Evolutionary conservation across 2,329 filamentous ascomycete genomes (phyloP).

Genomic region (Talaromyces sp.): DNA sequence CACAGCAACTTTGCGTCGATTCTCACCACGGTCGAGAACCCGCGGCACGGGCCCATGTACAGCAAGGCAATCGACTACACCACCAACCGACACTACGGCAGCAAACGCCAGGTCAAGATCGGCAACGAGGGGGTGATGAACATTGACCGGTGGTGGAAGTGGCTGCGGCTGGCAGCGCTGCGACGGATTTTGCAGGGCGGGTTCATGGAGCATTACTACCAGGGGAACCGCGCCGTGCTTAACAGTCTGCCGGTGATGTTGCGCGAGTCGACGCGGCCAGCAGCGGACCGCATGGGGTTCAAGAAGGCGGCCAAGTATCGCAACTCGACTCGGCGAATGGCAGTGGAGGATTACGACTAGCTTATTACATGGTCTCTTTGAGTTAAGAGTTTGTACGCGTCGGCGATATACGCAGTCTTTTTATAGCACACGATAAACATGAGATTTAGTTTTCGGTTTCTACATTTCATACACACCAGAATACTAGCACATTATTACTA

Average conservation of each 20-base stretch:
- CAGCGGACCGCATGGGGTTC: constrained; percentile 19
- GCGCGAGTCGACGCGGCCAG: constrained; percentile 18
- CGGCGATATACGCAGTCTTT: not conserved
- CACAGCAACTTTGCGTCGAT: constrained; percentile 64
- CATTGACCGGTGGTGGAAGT: constrained; percentile 71
- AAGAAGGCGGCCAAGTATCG: constrained; percentile 10
- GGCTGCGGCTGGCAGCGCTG: constrained; percentile 58
- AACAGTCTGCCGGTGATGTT: constrained; percentile 51
- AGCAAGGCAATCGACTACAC: constrained; percentile 59
- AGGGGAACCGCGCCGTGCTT: constrained; percentile 57
- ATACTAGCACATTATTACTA: not conserved
- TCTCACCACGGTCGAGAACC: constrained; percentile 61
- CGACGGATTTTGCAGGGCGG: constrained; percentile 58
- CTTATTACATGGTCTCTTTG: not conserved
- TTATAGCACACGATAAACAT: not conserved
- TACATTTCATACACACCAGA: too few species aligned
- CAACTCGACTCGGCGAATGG: constrained; percentile 7
- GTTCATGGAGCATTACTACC: constrained; percentile 57
- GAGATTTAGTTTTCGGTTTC: not conserved
- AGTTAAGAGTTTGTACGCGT: too few species aligned
- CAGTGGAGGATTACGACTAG: constrained; percentile 4
- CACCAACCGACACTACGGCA: constrained; percentile 56
- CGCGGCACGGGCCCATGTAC: constrained; percentile 61
- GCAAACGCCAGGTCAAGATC: constrained; percentile 57
- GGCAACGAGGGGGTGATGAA: constrained; percentile 53